Conservation (phyloP, 441 rosid species). For the Mallotus japonicus region DNA sequence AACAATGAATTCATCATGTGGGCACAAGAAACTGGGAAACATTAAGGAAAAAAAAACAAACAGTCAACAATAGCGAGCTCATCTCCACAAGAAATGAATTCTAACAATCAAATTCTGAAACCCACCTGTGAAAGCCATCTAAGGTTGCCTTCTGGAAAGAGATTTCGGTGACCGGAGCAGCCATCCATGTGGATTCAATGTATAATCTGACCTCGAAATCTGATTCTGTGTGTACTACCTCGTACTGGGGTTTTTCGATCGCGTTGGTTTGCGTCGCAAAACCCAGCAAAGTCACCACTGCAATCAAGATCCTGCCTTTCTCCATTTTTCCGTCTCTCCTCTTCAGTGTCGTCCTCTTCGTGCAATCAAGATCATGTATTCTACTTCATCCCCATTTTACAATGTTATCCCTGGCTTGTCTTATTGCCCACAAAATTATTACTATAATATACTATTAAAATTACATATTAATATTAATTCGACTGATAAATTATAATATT, state of each 20-base stretch:
- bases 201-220: slow-evolving; percentile 67
- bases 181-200: slow-evolving; percentile 52
- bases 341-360: too few species aligned
- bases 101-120: not conserved
- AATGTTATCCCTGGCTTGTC: too few species aligned
- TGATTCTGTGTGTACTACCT: slow-evolving; percentile 53
- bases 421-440: too few species aligned
- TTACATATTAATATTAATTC: too few species aligned
- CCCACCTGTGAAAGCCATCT: slow-evolving; percentile 60
- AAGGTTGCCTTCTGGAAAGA: slow-evolving; percentile 64
- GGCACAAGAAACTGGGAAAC: too few species aligned
- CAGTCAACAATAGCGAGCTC: too few species aligned
- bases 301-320: slow-evolving; percentile 20
- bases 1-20: too few species aligned
- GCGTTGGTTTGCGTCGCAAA: slow-evolving; percentile 26
- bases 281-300: slow-evolving; percentile 20
- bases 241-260: slow-evolving; percentile 52
- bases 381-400: too few species aligned
- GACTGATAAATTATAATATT: too few species aligned
- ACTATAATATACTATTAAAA: too few species aligned
- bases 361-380: too few species aligned
- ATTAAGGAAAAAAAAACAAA: not conserved
- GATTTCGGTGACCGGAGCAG: slow-evolving; percentile 44
- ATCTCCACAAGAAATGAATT: not conserved
- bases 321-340: slow-evolving; percentile 23